phyloP scores from a whole-genome alignment of 768 basidiomycete genomes.

The Boletus pseudo-olivaceus region DNA sequence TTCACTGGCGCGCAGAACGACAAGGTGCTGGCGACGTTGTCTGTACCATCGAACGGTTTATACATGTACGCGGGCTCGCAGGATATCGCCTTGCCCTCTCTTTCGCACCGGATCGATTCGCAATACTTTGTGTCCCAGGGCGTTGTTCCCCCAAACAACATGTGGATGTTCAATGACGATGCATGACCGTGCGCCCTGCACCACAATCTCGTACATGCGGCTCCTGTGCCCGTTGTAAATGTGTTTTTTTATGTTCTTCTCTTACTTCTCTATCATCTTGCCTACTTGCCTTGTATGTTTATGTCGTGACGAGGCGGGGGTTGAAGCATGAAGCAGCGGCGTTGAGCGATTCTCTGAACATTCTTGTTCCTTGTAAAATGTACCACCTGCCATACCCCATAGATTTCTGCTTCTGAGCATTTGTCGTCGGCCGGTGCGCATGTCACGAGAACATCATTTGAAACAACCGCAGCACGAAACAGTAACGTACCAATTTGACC shows the following conservation, averaged over 20 bases:
- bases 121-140: conserved; percentile 15
- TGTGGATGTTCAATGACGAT: conserved; percentile 20
- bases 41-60: conserved; percentile 14
- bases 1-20: conserved; percentile 35
- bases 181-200: conserved; percentile 4
- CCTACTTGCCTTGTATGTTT: conserved; percentile 27
- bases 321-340: conserved; percentile 11
- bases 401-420: conserved; percentile 12
- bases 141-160: conserved; percentile 5
- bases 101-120: conserved; percentile 9
- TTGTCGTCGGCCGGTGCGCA: background rate
- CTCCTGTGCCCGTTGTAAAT: conserved; percentile 23
- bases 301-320: conserved; percentile 16
- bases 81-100: conserved; percentile 3
- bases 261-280: conserved; percentile 10
- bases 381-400: conserved; percentile 26
- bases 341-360: conserved; percentile 15
- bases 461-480: too few species aligned
- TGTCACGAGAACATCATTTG: background rate
- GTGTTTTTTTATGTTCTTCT: conserved; percentile 8
- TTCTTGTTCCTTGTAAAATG: conserved; percentile 23
- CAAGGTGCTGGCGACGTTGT: conserved; percentile 24
- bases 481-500: too few species aligned
- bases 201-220: background rate
- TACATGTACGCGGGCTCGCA: conserved; percentile 21